Conservation (phyloP, 108 stramenopile species). For the Nannochloropsis salina region DNA sequence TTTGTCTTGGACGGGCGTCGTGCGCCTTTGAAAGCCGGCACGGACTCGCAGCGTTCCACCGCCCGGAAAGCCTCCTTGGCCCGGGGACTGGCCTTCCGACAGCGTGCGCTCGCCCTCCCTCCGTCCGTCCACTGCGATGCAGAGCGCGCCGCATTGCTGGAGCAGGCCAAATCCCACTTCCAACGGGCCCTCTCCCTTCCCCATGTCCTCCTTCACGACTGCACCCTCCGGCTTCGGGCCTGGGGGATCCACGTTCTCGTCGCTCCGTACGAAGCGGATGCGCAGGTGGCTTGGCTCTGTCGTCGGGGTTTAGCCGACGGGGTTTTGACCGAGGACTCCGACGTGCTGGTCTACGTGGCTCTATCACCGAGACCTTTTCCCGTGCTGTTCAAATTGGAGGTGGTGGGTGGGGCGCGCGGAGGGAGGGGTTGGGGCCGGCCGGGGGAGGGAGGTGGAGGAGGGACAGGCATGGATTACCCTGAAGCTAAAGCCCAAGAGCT, state of each 20-base stretch:
- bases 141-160: constrained; percentile 36
- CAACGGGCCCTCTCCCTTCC: constrained; percentile 35
- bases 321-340: constrained; percentile 49
- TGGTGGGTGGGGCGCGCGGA: constrained; percentile 28
- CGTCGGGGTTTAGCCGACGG: constrained; percentile 39
- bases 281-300: constrained; percentile 48
- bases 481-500: neutral
- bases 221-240: neutral
- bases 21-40: constrained; percentile 43
- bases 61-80: constrained; percentile 35
- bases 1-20: constrained; percentile 50
- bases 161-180: constrained; percentile 45
- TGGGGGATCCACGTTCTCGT: constrained; percentile 42
- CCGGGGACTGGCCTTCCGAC: constrained; percentile 29
- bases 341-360: constrained; percentile 40
- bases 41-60: constrained; percentile 32
- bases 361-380: constrained; percentile 33
- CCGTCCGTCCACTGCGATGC: neutral
- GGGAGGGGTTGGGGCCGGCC: neutral
- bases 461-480: neutral
- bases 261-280: constrained; percentile 53
- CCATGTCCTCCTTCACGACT: neutral
- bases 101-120: constrained; percentile 21
- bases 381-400: constrained; percentile 52
- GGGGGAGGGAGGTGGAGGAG: neutral